Evolutionary conservation across 306 rosid species (phyloP).

Genomic region (Quercus robur): DNA sequence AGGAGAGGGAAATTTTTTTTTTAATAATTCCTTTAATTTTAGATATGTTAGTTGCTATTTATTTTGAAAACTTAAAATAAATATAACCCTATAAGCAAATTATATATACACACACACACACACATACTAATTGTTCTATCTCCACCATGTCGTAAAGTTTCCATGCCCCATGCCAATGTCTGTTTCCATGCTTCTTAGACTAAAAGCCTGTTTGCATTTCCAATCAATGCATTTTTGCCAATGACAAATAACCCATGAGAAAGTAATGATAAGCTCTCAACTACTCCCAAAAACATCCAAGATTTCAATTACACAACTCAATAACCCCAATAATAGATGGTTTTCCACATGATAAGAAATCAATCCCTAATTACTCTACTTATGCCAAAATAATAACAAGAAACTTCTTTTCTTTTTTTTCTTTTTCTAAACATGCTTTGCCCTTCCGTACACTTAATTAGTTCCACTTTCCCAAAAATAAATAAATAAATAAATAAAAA

Average conservation of each 20-base stretch:
- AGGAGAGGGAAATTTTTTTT: too few relatives aligned
- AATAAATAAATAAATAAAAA: rapidly evolving
- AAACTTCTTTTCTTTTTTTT: too few relatives aligned
- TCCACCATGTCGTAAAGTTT: too few relatives aligned
- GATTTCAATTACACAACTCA: background rate
- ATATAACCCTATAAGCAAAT: too few relatives aligned
- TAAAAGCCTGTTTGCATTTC: background rate
- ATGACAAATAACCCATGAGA: background rate
- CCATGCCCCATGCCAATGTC: too few relatives aligned
- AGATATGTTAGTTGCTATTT: too few relatives aligned
- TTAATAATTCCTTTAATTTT: too few relatives aligned
- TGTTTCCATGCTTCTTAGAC: too few relatives aligned
- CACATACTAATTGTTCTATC: too few relatives aligned
- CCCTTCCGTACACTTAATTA: background rate
- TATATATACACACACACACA: too few relatives aligned
- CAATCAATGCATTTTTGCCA: background rate
- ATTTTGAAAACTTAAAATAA: too few relatives aligned
- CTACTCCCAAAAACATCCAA: background rate
- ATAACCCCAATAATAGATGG: background rate
- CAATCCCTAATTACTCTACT: background rate
- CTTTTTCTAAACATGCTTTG: background rate
- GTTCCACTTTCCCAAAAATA: background rate
- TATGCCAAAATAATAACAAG: background rate
- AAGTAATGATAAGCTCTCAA: background rate
- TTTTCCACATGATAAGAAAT: background rate